Conservation (phyloP, 2,329 filamentous ascomycete species). For the Bipolaris bicolor region DNA sequence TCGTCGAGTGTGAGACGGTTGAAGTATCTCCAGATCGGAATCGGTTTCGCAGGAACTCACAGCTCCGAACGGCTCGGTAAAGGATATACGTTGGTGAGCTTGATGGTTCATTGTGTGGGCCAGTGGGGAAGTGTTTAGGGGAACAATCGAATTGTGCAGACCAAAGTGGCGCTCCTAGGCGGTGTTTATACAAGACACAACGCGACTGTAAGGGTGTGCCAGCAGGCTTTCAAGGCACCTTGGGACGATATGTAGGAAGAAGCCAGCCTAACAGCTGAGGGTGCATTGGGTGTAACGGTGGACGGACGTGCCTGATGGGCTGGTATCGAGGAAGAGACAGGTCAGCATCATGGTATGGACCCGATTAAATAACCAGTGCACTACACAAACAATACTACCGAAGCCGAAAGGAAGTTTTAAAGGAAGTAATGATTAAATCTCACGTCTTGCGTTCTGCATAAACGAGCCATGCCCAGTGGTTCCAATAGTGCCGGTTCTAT, state of each 20-base stretch:
- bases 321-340: background rate
- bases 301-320: background rate
- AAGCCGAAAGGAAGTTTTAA: background rate
- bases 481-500: background rate
- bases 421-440: slow-evolving; percentile 1
- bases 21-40: background rate
- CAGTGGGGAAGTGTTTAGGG: background rate
- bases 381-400: background rate
- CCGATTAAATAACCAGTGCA: background rate
- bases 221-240: background rate
- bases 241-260: background rate
- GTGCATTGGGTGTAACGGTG: background rate
- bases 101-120: slow-evolving; percentile 3
- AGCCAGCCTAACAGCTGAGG: background rate
- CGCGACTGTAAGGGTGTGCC: background rate
- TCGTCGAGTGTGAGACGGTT: background rate
- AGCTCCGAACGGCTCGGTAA: slow-evolving; percentile 1
- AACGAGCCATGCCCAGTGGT: background rate
- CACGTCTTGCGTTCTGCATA: slow-evolving; percentile 1
- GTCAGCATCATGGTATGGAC: background rate
- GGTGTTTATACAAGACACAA: background rate
- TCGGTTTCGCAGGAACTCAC: slow-evolving; percentile 4
- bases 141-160: background rate
- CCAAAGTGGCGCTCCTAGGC: background rate
- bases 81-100: background rate